Evolutionary conservation across 2,329 filamentous ascomycete species (phyloP).

Genomic region (Shiraia sp.): DNA sequence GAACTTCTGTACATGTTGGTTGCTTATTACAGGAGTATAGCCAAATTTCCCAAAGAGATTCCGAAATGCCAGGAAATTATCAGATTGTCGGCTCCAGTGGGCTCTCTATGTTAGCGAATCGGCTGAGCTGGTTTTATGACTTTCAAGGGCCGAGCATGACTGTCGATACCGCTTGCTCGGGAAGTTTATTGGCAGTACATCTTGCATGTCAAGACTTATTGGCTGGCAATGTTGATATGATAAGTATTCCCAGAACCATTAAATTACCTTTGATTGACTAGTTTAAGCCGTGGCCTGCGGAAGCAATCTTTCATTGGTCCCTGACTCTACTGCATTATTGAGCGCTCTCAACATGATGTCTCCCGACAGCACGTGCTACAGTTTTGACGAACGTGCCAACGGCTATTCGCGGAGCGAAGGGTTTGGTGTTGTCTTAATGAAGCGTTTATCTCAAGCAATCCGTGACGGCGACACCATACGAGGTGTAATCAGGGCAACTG

Average conservation of each 20-base stretch:
- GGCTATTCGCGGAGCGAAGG: slow-evolving; percentile 69
- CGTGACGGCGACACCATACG: slow-evolving; percentile 31
- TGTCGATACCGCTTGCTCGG: slow-evolving; percentile 35
- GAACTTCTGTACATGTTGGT: slow-evolving; percentile 22
- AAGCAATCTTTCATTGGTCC: slow-evolving; percentile 15
- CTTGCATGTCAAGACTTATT: slow-evolving; percentile 20
- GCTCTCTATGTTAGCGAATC: slow-evolving; percentile 18
- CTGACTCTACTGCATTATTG: slow-evolving; percentile 12
- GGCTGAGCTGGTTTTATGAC: slow-evolving; percentile 31
- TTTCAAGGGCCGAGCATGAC: slow-evolving; percentile 28
- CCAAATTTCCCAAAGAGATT: slow-evolving; percentile 9
- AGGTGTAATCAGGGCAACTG: slow-evolving; percentile 31
- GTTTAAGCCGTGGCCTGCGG: slow-evolving; percentile 16
- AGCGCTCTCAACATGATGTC: slow-evolving; percentile 27
- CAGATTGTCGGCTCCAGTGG: slow-evolving; percentile 8
- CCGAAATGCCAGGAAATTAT: slow-evolving; percentile 15
- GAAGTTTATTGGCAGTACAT: slow-evolving; percentile 24
- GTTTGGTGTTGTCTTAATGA: slow-evolving; percentile 39
- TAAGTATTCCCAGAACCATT: slow-evolving; percentile 2
- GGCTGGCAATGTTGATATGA: slow-evolving; percentile 14
- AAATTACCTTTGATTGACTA: background rate
- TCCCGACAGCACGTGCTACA: slow-evolving; percentile 33
- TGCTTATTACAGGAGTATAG: slow-evolving; percentile 17
- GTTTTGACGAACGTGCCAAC: slow-evolving; percentile 57
- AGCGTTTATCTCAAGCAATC: slow-evolving; percentile 18